These are phyloP conservation scores for Solanum hybrid DNA, from an alignment of 305 asterid genomes.

Conservation along the genomic window DNA sequence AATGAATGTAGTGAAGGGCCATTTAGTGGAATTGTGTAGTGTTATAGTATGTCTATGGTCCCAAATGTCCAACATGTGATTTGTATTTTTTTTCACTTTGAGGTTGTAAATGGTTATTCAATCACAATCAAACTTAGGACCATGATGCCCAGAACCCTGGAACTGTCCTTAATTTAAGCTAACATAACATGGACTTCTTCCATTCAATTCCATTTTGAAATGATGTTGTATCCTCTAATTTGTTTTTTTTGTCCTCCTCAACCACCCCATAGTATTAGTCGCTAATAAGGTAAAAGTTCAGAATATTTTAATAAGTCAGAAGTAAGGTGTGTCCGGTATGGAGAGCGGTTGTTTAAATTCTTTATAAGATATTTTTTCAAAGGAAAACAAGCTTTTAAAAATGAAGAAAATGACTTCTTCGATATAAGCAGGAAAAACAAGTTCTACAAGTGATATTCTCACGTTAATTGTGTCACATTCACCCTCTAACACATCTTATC, in stretches of 20 bases:
- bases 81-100: background rate
- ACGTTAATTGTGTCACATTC: background rate
- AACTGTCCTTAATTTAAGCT: background rate
- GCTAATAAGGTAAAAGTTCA: background rate
- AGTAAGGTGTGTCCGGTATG: background rate
- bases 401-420: background rate
- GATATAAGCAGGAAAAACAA: no score
- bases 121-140: background rate
- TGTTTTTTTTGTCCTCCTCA: background rate
- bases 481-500: background rate
- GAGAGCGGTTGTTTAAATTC: background rate
- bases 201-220: background rate
- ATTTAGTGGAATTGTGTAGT: background rate
- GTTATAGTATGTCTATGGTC: background rate
- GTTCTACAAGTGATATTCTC: background rate
- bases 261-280: background rate
- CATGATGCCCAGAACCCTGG: constrained; percentile 1
- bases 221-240: background rate
- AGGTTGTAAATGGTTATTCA: background rate
- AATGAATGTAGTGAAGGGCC: background rate
- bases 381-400: background rate
- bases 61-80: background rate
- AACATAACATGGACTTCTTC: background rate
- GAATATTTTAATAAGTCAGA: background rate
- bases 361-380: background rate